phyloP scores from a whole-genome alignment of 192 early-diverging fungal species.

The Linnemannia exigua region DNA sequence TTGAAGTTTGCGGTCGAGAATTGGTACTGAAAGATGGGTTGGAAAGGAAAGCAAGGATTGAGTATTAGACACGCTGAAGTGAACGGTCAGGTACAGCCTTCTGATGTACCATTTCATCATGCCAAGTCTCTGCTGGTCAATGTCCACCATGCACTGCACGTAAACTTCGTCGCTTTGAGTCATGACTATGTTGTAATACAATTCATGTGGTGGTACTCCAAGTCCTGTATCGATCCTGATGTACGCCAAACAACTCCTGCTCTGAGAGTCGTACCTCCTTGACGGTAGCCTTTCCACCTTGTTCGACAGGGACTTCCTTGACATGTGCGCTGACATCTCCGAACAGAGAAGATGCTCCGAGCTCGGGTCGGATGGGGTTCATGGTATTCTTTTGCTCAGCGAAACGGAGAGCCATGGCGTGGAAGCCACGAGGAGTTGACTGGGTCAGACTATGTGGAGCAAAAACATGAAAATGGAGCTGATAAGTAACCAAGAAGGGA shows the following conservation, averaged over 20 bases:
- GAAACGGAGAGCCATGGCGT: slow-evolving; percentile 32
- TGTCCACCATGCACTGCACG: neutral
- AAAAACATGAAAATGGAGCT: neutral
- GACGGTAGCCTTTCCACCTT: slow-evolving; percentile 46
- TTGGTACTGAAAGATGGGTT: slow-evolving; percentile 56
- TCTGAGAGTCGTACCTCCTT: slow-evolving; percentile 40
- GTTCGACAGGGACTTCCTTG: slow-evolving; percentile 40
- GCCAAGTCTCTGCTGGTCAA: neutral
- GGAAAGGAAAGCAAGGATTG: neutral
- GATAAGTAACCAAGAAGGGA: neutral
- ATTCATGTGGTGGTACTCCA: neutral
- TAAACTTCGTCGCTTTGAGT: neutral
- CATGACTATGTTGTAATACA: neutral
- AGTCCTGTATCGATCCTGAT: neutral
- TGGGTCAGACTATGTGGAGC: slow-evolving; percentile 32
- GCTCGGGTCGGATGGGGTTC: slow-evolving; percentile 37
- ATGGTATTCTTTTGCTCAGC: slow-evolving; percentile 49
- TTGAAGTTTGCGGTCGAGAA: slow-evolving; percentile 78
- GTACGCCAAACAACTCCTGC: neutral
- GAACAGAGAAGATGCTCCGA: slow-evolving; percentile 49
- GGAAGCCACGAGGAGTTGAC: slow-evolving; percentile 42
- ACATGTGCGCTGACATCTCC: slow-evolving; percentile 46
- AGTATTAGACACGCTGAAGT: neutral
- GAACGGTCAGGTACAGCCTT: neutral
- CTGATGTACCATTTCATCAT: neutral